A percentile compares a stretch with the other conserved stretches of the same genome.
Conservation (phyloP, 768 basidiomycete genomes). For the Boletus subparvulus region DNA sequence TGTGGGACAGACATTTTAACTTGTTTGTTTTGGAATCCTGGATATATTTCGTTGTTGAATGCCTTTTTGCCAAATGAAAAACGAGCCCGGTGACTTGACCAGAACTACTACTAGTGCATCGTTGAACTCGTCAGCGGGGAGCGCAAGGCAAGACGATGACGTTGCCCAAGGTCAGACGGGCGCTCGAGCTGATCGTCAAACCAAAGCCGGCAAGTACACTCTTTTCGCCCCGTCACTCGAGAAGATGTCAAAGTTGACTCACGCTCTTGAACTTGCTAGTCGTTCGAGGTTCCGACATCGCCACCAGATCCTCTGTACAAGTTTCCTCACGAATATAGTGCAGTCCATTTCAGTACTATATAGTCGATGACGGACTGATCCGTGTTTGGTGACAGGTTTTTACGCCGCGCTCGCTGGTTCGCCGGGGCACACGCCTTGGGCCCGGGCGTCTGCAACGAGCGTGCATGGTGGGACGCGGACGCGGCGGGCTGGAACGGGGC, state of each 20-base stretch:
- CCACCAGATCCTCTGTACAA: conserved; percentile 26
- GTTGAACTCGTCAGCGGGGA: too few species aligned
- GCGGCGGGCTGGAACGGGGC: background rate
- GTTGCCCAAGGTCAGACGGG: conserved; percentile 14
- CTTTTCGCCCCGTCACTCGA: background rate
- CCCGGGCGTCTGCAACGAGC: background rate
- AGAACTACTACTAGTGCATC: too few species aligned
- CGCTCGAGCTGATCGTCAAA: conserved; percentile 26
- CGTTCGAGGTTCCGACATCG: conserved; percentile 29
- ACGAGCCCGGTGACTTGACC: too few species aligned
- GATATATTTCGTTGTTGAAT: background rate
- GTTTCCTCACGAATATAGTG: conserved; percentile 27
- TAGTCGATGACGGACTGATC: background rate
- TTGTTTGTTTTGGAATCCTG: conserved; percentile 13
- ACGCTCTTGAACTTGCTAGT: conserved; percentile 2
- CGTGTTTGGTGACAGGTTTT: conserved; percentile 16
- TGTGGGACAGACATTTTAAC: conserved; percentile 56
- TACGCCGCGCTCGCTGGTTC: conserved; percentile 20
- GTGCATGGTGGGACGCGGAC: background rate
- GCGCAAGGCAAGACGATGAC: conserved; percentile 3
- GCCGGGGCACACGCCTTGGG: conserved; percentile 19
- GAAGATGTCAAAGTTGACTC: background rate
- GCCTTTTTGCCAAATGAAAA: too few species aligned
- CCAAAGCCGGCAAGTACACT: conserved; percentile 29
- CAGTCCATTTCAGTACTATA: background rate